Evolutionary conservation across 345 rosid species (phyloP).

Genomic region (Odontarrhena argentea): DNA sequence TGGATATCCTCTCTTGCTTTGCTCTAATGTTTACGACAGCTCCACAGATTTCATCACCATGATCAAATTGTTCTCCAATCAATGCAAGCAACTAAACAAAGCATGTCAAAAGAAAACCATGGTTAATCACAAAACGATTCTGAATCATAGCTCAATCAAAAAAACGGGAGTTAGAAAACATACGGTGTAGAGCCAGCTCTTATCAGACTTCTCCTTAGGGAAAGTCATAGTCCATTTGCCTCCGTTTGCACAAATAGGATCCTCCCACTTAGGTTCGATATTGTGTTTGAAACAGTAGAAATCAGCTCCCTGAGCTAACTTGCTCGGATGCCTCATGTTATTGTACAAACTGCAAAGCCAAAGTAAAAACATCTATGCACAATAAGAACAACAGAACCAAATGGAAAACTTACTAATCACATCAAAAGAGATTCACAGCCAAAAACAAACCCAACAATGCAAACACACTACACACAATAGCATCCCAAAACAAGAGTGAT

Average conservation of each 20-base stretch:
- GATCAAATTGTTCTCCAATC: slow-evolving; percentile 94
- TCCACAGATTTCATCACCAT: slow-evolving; percentile 96
- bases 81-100: slow-evolving; percentile 63
- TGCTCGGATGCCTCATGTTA: slow-evolving; percentile 73
- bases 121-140: background rate
- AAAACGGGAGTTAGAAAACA: slow-evolving; percentile 1
- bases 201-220: slow-evolving; percentile 63
- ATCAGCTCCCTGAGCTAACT: slow-evolving; percentile 62
- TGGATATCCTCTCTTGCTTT: slow-evolving; percentile 65
- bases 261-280: slow-evolving; percentile 97
- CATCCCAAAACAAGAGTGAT: background rate
- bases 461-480: background rate
- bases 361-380: background rate
- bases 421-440: background rate
- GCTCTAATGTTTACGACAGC: slow-evolving; percentile 74
- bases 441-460: background rate
- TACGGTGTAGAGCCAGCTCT: slow-evolving; percentile 79
- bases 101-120: background rate
- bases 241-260: slow-evolving; percentile 91
- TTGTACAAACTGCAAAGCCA: slow-evolving; percentile 68
- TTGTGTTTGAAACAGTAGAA: slow-evolving; percentile 87
- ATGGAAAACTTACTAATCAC: background rate
- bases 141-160: background rate
- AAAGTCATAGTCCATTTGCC: slow-evolving; percentile 84
- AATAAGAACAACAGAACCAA: background rate